Percentiles rank a stretch among this genome's conserved stretches.
These are phyloP conservation scores for Collybia nuda DNA, from an alignment of 768 basidiomycete genomes.

Conservation along the genomic window DNA sequence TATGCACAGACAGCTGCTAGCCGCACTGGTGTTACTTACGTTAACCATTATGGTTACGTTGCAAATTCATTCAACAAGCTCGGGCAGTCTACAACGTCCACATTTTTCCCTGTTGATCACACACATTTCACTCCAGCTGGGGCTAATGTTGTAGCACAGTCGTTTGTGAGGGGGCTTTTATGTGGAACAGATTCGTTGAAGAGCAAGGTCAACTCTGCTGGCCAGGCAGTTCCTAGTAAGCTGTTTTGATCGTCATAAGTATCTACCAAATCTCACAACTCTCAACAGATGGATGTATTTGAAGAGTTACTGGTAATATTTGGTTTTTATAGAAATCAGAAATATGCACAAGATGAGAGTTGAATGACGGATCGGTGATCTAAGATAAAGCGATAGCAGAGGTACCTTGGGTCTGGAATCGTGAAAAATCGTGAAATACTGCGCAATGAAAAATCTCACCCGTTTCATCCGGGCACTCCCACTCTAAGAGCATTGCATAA, in stretches of 20 bases:
- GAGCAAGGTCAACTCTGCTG: constrained; percentile 33
- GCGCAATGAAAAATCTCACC: too few relatives aligned
- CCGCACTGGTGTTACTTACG: constrained; percentile 36
- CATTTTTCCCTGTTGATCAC: constrained; percentile 46
- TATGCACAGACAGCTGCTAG: constrained; percentile 40
- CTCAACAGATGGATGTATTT: constrained; percentile 7
- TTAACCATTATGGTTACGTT: constrained; percentile 47
- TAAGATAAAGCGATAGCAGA: too few relatives aligned
- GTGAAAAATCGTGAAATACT: too few relatives aligned
- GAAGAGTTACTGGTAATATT: too few relatives aligned
- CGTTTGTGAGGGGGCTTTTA: constrained; percentile 45
- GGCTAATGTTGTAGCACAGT: constrained; percentile 45
- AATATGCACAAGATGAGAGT: too few relatives aligned
- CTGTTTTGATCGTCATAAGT: too few relatives aligned
- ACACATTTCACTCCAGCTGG: constrained; percentile 44
- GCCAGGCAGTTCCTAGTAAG: constrained; percentile 33
- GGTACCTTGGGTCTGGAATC: too few relatives aligned
- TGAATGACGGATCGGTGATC: too few relatives aligned
- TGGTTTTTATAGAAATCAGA: too few relatives aligned
- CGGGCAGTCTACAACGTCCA: constrained; percentile 34
- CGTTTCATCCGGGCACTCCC: too few relatives aligned
- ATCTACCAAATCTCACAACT: too few relatives aligned
- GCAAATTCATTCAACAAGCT: constrained; percentile 39
- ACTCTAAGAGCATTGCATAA: too few relatives aligned
- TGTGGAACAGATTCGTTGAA: constrained; percentile 36